These are phyloP conservation scores for Mycena amicta DNA, from an alignment of 768 basidiomycete genomes.

Conservation along the genomic window DNA sequence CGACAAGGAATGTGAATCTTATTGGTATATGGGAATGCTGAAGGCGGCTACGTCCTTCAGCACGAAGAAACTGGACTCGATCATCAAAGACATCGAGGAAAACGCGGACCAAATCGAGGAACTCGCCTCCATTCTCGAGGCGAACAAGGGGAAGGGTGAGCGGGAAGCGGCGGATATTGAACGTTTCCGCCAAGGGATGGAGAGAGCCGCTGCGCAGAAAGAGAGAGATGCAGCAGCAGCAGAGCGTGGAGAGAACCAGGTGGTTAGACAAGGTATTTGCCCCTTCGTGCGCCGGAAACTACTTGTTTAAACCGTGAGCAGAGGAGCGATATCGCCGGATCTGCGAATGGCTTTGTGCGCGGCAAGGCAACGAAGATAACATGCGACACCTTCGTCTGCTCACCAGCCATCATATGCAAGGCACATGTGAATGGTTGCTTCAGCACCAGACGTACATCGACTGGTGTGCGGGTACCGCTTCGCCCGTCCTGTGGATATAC, in stretches of 20 bases:
- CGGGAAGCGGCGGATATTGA: slow-evolving; percentile 17
- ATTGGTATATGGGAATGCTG: slow-evolving; percentile 2
- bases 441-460: slow-evolving; percentile 7
- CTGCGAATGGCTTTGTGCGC: slow-evolving; percentile 16
- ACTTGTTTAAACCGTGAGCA: neutral
- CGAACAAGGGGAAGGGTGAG: slow-evolving; percentile 8
- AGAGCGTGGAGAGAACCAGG: slow-evolving; percentile 3
- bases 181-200: slow-evolving; percentile 5
- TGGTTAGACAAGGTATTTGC: slow-evolving; percentile 9
- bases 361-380: slow-evolving; percentile 13
- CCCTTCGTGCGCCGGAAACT: neutral
- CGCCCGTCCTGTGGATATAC: slow-evolving; percentile 22
- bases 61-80: slow-evolving; percentile 16
- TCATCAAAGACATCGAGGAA: slow-evolving; percentile 16
- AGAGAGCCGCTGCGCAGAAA: slow-evolving; percentile 11
- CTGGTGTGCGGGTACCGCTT: slow-evolving; percentile 2
- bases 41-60: slow-evolving; percentile 5
- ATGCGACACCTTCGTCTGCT: slow-evolving; percentile 1
- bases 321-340: slow-evolving; percentile 12
- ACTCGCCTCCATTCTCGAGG: slow-evolving; percentile 16
- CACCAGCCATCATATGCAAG: neutral
- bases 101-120: slow-evolving; percentile 11
- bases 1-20: slow-evolving; percentile 24
- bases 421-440: slow-evolving; percentile 19
- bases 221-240: slow-evolving; percentile 8